Base-by-base conservation (phyloP, 768 basidiomycete genomes). In the Hirschioporus abietinus region DNA sequence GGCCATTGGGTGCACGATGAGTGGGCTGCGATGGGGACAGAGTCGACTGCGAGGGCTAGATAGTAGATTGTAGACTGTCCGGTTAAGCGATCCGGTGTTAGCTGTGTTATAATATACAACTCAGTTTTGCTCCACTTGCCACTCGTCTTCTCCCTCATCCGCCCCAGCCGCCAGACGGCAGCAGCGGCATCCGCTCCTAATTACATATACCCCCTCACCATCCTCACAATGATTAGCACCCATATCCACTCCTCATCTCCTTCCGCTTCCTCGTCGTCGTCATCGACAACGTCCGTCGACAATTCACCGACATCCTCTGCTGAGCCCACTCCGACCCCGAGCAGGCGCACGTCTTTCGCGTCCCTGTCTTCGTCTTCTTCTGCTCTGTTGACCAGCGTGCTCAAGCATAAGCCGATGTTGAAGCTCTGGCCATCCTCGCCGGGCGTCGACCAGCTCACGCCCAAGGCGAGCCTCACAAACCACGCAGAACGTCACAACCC, bases 361-460 rank as follows among this genome's bases (percentile, higher is more conserved):
- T 30, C 67, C 64, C 68, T 60, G 20, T 34, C 71, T 42, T 72
- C 70, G 63, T 69, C 68, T 27, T 75, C 75, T n/a, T 26, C 74
- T 68, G 63, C 66, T 69, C 23, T n/a, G n/a, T n/a, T n/a, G n/a
- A 67, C 72, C 35, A 63, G 68, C 8, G 64, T 76, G 5, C 74
- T 75, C 42, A 52, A 52, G 42, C 42, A 52, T 57, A 75, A 73
- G 69, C 74, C 76, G 65, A 90, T 91, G 87, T 80, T 92, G 70
- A 88, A 86, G 73, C 79, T 91, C 68, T 90, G 91, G 91, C 84
- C 87, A 20, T 73, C 80, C 12, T 72, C 71, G 35, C 75, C 80
- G 60, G 63, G 73, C 73, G 26, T 30, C 60, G 88, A 87, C 71
- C 86, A 86, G 72, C 79, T 84, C 64, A 93, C 90, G 0, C 89